These are phyloP conservation scores for Striga hermonthica DNA, from an alignment of 305 asterid species.

Conservation along the genomic window DNA sequence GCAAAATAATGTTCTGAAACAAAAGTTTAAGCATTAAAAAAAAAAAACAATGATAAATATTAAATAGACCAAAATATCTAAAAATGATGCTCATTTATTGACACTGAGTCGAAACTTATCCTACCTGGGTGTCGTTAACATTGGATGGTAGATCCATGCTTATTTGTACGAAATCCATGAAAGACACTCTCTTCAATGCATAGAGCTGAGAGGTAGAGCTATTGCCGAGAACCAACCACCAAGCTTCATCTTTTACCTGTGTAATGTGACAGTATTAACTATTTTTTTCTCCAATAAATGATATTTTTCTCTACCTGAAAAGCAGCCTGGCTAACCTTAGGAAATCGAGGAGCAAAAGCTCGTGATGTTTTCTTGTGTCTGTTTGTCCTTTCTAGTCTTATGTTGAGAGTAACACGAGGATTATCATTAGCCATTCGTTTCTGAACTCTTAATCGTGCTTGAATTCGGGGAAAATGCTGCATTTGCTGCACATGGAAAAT, in stretches of 20 bases:
- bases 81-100: no score
- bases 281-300: slow-evolving; percentile 18
- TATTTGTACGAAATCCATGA: slow-evolving; percentile 50
- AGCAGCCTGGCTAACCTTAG: slow-evolving; percentile 56
- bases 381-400: slow-evolving; percentile 60
- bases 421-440: slow-evolving; percentile 43
- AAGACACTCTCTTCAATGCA: slow-evolving; percentile 77
- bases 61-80: no score
- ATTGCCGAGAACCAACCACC: slow-evolving; percentile 93
- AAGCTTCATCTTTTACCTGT: slow-evolving; percentile 96
- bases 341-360: slow-evolving; percentile 82
- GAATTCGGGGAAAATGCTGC: slow-evolving; percentile 69
- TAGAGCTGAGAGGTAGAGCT: slow-evolving; percentile 62
- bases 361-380: slow-evolving; percentile 52
- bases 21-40: no score
- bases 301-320: slow-evolving; percentile 9
- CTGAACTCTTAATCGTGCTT: slow-evolving; percentile 58
- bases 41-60: no score
- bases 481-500: slow-evolving; percentile 50
- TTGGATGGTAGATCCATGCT: slow-evolving; percentile 65
- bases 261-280: slow-evolving; percentile 32
- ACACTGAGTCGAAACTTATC: background rate
- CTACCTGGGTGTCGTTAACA: slow-evolving; percentile 57
- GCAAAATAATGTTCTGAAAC: no score
- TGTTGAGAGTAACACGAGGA: slow-evolving; percentile 41